These are phyloP conservation scores for Hypsizygus marmoreus DNA, from an alignment of 768 basidiomycete genomes.

Conservation along the genomic window DNA sequence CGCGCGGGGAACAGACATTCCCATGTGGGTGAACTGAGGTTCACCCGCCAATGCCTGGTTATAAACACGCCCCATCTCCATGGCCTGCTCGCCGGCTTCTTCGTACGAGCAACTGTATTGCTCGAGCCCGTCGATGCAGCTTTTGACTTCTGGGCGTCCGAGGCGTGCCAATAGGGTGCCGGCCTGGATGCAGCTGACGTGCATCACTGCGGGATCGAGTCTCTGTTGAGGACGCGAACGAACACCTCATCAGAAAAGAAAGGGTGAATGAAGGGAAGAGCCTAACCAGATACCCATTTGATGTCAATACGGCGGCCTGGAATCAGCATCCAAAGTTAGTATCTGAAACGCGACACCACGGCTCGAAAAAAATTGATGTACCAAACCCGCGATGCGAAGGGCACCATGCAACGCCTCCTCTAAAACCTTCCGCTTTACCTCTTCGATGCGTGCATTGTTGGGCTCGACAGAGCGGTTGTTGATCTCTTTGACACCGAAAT, in stretches of 20 bases:
- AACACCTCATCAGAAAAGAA: background rate
- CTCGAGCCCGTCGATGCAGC: conserved; percentile 82
- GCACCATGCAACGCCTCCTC: conserved; percentile 87
- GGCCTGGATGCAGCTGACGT: conserved; percentile 82
- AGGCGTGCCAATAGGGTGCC: conserved; percentile 79
- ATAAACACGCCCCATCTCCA: conserved; percentile 62
- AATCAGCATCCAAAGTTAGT: conserved; percentile 3
- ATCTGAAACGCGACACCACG: background rate
- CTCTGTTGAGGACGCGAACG: conserved; percentile 40
- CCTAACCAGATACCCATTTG: conserved; percentile 84
- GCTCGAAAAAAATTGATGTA: conserved; percentile 37
- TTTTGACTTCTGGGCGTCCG: conserved; percentile 80
- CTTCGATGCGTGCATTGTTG: conserved; percentile 56
- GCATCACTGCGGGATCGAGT: conserved; percentile 88
- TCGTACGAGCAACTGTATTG: conserved; percentile 91
- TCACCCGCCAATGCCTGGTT: conserved; percentile 43
- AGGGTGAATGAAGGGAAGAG: conserved; percentile 10
- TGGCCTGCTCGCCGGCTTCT: conserved; percentile 78
- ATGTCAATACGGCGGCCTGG: conserved; percentile 79
- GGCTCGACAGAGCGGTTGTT: conserved; percentile 45
- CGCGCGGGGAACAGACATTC: conserved; percentile 37
- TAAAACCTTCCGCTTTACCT: conserved; percentile 65
- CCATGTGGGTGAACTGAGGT: conserved; percentile 52
- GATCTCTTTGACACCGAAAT: conserved; percentile 79
- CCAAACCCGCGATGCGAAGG: conserved; percentile 85